Base-by-base conservation (phyloP, 805 yeast species). In the Metschnikowia matae region DNA sequence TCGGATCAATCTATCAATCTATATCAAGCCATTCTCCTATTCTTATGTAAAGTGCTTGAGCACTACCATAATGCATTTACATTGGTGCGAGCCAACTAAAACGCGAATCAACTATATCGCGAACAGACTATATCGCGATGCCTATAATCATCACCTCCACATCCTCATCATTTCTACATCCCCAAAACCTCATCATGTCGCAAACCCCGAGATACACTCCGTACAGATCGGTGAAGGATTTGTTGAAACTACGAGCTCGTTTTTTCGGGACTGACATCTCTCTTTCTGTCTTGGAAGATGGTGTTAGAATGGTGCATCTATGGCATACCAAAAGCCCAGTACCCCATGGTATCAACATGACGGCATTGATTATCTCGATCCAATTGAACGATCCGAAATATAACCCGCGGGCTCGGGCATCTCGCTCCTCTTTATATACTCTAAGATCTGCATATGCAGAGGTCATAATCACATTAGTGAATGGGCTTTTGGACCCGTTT, bases 401-500 rank as follows among this genome's bases (percentile, higher is more conserved):
- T 33, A 51, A 36, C 3, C 38, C 44, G 26, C 42, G 41, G 6
- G 31, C 57, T n/a, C 17, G 11, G 21, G 31, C 40, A 18, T 17
- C 33, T n/a, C 29, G 44, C 21, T 20, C 41, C 23, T 14, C 31
- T 1, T 48, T 48, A 2, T 41, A 32, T 29, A n/a, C 37, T 1
- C 76, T 81, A 53, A 52, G 59, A 3, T 59, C 83, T 54, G 73
- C 84, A 4, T 87, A 87, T 62, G 70, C 90, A 0, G 83, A 87
- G 87, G 81, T 89, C 0, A 60, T 91, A 11, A 83, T 89, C 26
- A 73, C 95, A 51, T 89, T 92, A 68, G 97, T 94, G 23, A 94
- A 94, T 66, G 98, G 97, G 2, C 66, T 89, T 3, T 67, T 94
- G 35, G 99, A 94, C 64, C 94, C 96, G 0, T 78, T 78, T 44